phyloP scores from a whole-genome alignment of 2,329 filamentous ascomycete genomes.

The Pyrenochaeta sp. region DNA sequence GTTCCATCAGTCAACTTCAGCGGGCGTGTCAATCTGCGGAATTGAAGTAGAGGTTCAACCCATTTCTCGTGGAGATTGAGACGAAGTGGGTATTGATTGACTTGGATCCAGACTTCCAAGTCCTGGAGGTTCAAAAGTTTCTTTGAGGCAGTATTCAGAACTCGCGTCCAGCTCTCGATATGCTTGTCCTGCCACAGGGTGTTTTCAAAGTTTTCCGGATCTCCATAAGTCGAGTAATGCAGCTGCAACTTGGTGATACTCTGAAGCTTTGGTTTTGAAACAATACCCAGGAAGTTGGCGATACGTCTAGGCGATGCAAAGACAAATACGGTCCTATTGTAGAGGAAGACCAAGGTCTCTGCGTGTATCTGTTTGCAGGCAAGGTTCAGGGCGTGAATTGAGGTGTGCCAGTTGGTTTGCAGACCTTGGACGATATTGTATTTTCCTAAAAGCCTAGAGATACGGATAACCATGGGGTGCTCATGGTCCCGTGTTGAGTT shows the following conservation, averaged over 20 bases:
- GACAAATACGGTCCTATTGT: conserved; percentile 39
- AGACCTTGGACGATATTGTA: conserved; percentile 28
- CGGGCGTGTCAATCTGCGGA: conserved; percentile 19
- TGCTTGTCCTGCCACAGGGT: conserved; percentile 38
- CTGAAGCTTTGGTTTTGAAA: conserved; percentile 25
- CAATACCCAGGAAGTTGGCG: conserved; percentile 31
- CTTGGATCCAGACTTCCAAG: conserved; percentile 30
- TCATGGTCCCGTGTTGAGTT: background rate
- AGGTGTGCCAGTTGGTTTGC: conserved; percentile 39
- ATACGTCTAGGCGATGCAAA: conserved; percentile 39
- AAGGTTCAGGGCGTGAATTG: conserved; percentile 37
- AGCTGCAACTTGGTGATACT: conserved; percentile 40
- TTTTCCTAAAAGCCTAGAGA: conserved; percentile 25
- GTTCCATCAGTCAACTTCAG: background rate
- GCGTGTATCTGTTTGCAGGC: conserved; percentile 39
- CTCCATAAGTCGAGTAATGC: conserved; percentile 41
- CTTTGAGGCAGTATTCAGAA: conserved; percentile 30
- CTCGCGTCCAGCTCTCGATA: conserved; percentile 10
- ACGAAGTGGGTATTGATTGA: conserved; percentile 25
- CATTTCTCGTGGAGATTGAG: conserved; percentile 35
- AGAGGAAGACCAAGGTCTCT: conserved; percentile 40
- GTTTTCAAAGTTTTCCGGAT: conserved; percentile 18
- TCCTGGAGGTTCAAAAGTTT: conserved; percentile 29
- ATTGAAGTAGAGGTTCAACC: conserved; percentile 39
- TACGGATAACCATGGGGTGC: conserved; percentile 16